Evolutionary conservation across 352 stramenopile species (phyloP).

Genomic region (Plasmopara muralis): DNA sequence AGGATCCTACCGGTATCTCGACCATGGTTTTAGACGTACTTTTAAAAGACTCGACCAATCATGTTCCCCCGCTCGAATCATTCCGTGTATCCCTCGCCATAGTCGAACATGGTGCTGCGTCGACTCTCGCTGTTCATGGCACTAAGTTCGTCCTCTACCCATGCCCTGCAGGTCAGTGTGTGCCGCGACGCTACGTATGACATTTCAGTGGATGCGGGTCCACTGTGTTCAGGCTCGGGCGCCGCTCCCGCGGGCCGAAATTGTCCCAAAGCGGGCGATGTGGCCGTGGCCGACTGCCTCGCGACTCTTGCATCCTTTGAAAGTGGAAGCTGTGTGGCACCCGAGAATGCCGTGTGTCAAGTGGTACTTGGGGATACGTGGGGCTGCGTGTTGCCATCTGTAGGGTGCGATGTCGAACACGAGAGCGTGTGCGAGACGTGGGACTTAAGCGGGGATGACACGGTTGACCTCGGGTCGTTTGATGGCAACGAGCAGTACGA

Average conservation of each 20-base stretch:
- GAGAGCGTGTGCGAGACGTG: slow-evolving; percentile 24
- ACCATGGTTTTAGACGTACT: background rate
- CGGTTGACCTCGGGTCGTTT: slow-evolving; percentile 12
- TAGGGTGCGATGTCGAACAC: slow-evolving; percentile 20
- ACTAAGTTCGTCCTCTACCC: background rate
- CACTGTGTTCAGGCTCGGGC: slow-evolving; percentile 29
- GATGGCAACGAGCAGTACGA: slow-evolving; percentile 22
- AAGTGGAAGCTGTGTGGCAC: slow-evolving; percentile 23
- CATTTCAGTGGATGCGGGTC: slow-evolving; percentile 13
- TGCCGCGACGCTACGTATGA: slow-evolving; percentile 40
- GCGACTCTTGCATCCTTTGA: slow-evolving; percentile 27
- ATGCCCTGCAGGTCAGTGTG: slow-evolving; percentile 30
- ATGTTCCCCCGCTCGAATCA: background rate
- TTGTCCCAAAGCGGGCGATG: slow-evolving; percentile 30
- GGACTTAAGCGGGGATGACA: slow-evolving; percentile 25
- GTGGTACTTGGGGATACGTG: slow-evolving; percentile 29
- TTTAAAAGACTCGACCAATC: background rate
- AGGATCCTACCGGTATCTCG: too few species aligned
- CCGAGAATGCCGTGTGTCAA: slow-evolving; percentile 32
- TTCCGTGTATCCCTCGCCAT: background rate
- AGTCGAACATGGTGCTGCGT: slow-evolving; percentile 12
- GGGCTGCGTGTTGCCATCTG: slow-evolving; percentile 39
- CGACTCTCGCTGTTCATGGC: slow-evolving; percentile 12
- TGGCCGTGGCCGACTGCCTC: slow-evolving; percentile 32
- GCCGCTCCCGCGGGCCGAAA: slow-evolving; percentile 17